Evolutionary conservation across 1,284 basidiomycete species (phyloP), one percentile per base, ranked within the genome.

Genomic region (Phylloboletellus chloephorus): DNA sequence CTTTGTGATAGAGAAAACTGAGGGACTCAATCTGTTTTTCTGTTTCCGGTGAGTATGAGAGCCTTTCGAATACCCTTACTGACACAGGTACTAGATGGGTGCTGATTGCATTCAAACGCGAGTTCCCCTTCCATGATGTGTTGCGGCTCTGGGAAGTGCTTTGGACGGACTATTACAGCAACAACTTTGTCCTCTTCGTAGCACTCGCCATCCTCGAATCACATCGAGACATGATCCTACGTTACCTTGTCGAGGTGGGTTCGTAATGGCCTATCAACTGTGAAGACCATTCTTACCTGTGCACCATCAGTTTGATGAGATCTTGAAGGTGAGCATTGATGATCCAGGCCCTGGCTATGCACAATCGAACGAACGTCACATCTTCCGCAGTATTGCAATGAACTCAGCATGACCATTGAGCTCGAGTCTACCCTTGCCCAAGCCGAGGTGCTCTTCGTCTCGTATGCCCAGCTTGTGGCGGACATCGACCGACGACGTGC

Each of bases 1-100:
- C 19, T 32, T 9, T 13, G n/a, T n/a, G 43, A 44, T 67, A 85
- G 93, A 98, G 61, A 87, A 87, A 66, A 84, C 83, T 0, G 93
- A 94, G 47, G 85, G 80, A 2, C 72, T 98, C 46, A 97, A 98
- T 63, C 67, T 99, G 22, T 99, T 99, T 73, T 98, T 98, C 73
- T 96, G 92, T 64, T 98, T 96, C 77, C 79, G 94, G 74, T 94
- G 71, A 54, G 69, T 45, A 43, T 22, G 23, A 40, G 20, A 19
- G 0, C 15, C 16, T 36, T 12, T 38, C 17, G 2, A 21, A 10
- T 12, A n/a, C 13, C 8, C 9, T 26, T 16, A 34, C 23, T 55
- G 4, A 46, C 39, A 3, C 28, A 12, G 25, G 30, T 25, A 7
- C 17, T 41, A 82, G 88, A 39, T 92, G 88, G 88, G 77, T 92